These are phyloP conservation scores for Paraphaeosphaeria minitans DNA, from an alignment of 2,329 filamentous ascomycete genomes.

Conservation along the genomic window DNA sequence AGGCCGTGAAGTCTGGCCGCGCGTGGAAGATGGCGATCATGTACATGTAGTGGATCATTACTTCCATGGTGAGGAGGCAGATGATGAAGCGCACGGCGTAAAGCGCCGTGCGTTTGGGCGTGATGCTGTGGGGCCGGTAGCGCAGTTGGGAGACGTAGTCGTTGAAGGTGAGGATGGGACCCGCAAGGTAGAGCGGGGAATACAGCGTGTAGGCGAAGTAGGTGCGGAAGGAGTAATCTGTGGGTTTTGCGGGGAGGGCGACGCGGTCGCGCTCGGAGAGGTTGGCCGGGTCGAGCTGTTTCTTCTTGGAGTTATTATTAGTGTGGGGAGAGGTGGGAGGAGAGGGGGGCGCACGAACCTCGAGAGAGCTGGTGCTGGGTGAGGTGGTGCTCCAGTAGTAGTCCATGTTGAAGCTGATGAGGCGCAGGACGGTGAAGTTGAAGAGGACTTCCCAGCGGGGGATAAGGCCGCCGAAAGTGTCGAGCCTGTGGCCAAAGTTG, in stretches of 20 bases:
- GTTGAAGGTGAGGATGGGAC: conserved; percentile 96
- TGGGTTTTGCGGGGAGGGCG: conserved; percentile 70
- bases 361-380: conserved; percentile 67
- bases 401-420: conserved; percentile 97
- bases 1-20: conserved; percentile 77
- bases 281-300: conserved; percentile 85
- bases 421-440: conserved; percentile 88
- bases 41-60: conserved; percentile 86
- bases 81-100: conserved; percentile 85
- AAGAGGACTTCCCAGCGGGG: conserved; percentile 96
- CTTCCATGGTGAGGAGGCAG: conserved; percentile 83
- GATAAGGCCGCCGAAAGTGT: conserved; percentile 81
- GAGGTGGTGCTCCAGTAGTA: conserved; percentile 88
- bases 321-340: conserved; percentile 36
- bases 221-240: conserved; percentile 80
- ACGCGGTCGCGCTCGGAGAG: conserved; percentile 90
- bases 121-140: conserved; percentile 74
- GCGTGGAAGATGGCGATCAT: conserved; percentile 89
- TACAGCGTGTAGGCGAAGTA: conserved; percentile 91
- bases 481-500: conserved; percentile 72
- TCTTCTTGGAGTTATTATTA: conserved; percentile 93
- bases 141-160: conserved; percentile 91
- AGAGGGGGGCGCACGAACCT: conserved; percentile 65
- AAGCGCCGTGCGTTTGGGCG: conserved; percentile 70
- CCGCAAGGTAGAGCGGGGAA: conserved; percentile 88